Conservation (phyloP, 2,329 filamentous ascomycete species). For the Neonectria neomacrospora region DNA sequence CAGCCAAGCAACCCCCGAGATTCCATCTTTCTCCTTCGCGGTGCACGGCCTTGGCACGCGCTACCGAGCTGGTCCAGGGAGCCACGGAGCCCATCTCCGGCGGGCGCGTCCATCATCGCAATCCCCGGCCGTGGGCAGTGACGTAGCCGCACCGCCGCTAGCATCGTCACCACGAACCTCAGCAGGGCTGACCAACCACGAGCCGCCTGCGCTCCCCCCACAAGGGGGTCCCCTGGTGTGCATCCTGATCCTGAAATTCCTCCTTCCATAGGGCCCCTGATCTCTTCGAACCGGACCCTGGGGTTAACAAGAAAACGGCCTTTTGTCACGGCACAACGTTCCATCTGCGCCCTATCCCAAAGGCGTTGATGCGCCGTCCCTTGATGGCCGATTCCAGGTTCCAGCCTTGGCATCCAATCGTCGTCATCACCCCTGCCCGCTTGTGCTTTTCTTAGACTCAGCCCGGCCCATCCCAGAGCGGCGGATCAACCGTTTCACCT, state of each 20-base stretch:
- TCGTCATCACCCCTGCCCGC: background rate
- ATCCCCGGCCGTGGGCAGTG: constrained; percentile 2
- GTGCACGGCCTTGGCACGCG: too few species aligned
- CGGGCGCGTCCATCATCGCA: background rate
- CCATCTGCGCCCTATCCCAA: constrained; percentile 36
- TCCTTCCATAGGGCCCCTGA: too few species aligned
- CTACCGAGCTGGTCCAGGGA: too few species aligned
- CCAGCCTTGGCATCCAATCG: background rate
- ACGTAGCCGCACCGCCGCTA: constrained; percentile 26
- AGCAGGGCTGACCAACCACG: constrained; percentile 28
- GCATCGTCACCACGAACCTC: constrained; percentile 18
- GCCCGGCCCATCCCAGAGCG: background rate
- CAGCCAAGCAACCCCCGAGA: background rate
- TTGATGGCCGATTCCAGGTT: background rate
- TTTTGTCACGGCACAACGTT: constrained; percentile 2
- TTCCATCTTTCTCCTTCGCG: too few species aligned
- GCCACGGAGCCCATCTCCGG: background rate
- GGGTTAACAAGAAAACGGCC: background rate
- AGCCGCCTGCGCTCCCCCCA: background rate
- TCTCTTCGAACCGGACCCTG: background rate
- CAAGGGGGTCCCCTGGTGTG: background rate
- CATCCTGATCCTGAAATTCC: background rate
- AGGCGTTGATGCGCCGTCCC: constrained; percentile 25
- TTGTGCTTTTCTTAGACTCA: constrained; percentile 15
- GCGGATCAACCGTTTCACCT: constrained; percentile 39